phyloP scores from a whole-genome alignment of 805 yeast genomes.

The Candida sanyiensis region DNA sequence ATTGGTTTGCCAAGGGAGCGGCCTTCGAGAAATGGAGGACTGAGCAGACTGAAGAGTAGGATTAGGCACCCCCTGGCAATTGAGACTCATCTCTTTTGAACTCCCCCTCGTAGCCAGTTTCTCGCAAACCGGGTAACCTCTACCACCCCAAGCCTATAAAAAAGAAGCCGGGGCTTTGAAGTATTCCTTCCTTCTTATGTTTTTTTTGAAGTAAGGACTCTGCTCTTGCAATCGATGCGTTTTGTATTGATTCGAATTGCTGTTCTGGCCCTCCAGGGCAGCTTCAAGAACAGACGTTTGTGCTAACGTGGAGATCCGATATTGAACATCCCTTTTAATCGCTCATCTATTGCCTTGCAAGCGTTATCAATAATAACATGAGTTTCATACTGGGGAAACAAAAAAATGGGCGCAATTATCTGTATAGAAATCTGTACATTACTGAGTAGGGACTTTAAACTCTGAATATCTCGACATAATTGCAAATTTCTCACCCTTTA shows the following conservation, averaged over 20 bases:
- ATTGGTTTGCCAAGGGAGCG: constrained; percentile 7
- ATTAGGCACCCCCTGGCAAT: too few species aligned
- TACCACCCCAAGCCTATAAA: background rate
- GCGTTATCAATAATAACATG: constrained; percentile 6
- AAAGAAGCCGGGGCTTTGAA: too few species aligned
- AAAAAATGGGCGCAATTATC: background rate
- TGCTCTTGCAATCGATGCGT: constrained; percentile 8
- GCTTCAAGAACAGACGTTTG: constrained; percentile 4
- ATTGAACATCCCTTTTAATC: constrained; percentile 11
- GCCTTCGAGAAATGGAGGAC: constrained; percentile 9
- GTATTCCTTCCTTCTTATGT: too few species aligned
- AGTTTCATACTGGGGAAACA: constrained; percentile 15
- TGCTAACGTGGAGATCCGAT: constrained; percentile 6
- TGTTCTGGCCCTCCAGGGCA: background rate
- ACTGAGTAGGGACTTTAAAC: too few species aligned
- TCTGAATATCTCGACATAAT: background rate
- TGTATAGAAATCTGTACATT: background rate
- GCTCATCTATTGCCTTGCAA: constrained; percentile 12
- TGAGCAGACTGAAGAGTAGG: background rate
- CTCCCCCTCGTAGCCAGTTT: too few species aligned
- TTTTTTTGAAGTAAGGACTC: constrained; percentile 1
- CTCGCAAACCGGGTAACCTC: background rate
- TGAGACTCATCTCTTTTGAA: too few species aligned
- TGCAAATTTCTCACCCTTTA: background rate
- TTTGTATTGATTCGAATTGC: constrained; percentile 7